These are phyloP conservation scores for Schoenoplectus triqueter DNA, from an alignment of 202 grass and related monocot genomes.

Conservation along the genomic window DNA sequence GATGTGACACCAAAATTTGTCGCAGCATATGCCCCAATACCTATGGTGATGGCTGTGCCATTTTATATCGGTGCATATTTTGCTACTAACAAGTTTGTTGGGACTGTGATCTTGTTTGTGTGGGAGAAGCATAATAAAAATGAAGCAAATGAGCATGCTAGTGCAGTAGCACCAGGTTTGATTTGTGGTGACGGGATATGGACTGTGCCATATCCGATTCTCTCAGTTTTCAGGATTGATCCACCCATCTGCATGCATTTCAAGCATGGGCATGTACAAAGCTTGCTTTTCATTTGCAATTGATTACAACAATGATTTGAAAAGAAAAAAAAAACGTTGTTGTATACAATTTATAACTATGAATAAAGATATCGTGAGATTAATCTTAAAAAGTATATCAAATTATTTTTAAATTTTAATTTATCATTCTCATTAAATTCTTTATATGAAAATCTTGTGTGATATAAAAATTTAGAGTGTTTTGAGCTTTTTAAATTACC, in stretches of 20 bases:
- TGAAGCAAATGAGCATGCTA: conserved; percentile 72
- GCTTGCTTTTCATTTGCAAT: not conserved
- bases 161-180: conserved; percentile 80
- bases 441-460: too few species aligned
- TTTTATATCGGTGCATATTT: conserved; percentile 99
- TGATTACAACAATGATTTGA: not conserved
- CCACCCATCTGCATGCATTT: conserved; percentile 97
- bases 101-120: conserved; percentile 71
- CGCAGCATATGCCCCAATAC: conserved; percentile 75
- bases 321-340: too few species aligned
- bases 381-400: too few species aligned
- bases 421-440: too few species aligned
- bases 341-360: too few species aligned
- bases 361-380: too few species aligned
- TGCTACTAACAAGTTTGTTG: conserved; percentile 90
- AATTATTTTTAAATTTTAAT: too few species aligned
- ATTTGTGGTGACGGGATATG: conserved; percentile 97
- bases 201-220: conserved; percentile 75
- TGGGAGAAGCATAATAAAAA: conserved; percentile 78
- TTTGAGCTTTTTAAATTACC: too few species aligned
- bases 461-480: too few species aligned
- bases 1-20: conserved; percentile 59
- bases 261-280: conserved; percentile 36
- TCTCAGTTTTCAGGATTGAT: conserved; percentile 80
- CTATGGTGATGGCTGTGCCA: conserved; percentile 89